Evolutionary conservation across 139 green algal species (phyloP).

Genomic region (Ettlia oleoabundans): DNA sequence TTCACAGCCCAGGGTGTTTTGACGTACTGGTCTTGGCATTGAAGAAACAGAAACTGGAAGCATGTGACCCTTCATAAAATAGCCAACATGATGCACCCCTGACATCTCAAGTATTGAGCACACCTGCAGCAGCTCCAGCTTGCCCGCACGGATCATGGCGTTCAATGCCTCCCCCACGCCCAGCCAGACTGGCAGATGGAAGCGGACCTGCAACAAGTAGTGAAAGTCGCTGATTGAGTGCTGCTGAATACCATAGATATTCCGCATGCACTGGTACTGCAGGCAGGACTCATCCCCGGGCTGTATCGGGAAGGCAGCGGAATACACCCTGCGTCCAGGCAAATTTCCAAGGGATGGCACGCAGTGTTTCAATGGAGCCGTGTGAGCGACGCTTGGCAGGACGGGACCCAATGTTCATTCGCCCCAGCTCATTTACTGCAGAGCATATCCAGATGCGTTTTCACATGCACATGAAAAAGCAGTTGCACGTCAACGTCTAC

Average conservation of each 20-base stretch:
- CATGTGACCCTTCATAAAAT: too few species aligned
- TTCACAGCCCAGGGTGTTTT: too few species aligned
- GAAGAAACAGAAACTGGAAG: constrained; percentile 49
- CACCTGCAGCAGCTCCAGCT: constrained; percentile 49
- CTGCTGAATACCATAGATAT: too few species aligned
- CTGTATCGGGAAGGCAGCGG: too few species aligned
- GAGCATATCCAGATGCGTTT: background rate
- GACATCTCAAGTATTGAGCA: background rate
- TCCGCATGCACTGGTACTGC: too few species aligned
- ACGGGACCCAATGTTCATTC: constrained; percentile 96
- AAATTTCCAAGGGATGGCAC: constrained; percentile 99
- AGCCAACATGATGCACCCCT: background rate
- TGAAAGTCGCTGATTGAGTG: too few species aligned
- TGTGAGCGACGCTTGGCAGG: constrained; percentile 79
- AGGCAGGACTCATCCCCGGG: too few species aligned
- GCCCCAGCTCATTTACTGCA: constrained; percentile 89
- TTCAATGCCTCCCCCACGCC: constrained; percentile 91
- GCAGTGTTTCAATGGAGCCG: constrained; percentile 88
- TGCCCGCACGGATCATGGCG: constrained; percentile 50
- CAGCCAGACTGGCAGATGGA: constrained; percentile 98
- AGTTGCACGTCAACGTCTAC: too few species aligned
- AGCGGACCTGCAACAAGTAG: constrained; percentile 83
- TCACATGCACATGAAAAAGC: too few species aligned
- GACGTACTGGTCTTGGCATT: too few species aligned
- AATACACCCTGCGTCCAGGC: constrained; percentile 99